Evolutionary conservation across 1,284 basidiomycete species (phyloP).

Genomic region (Cryptococcus sp.): DNA sequence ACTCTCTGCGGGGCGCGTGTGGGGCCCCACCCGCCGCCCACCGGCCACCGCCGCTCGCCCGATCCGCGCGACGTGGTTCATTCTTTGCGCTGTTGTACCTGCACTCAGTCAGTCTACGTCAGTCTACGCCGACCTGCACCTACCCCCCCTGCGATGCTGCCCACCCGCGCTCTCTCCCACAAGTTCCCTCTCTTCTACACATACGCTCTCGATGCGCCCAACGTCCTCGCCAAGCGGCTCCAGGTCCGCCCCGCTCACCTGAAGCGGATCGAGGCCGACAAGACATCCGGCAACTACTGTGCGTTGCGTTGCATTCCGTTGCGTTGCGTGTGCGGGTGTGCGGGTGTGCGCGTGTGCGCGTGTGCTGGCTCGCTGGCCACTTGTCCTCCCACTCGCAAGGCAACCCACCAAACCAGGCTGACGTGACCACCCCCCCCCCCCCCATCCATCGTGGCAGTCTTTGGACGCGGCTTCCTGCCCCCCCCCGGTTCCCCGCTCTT

Average conservation of each 20-base stretch:
- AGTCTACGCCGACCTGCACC: background rate
- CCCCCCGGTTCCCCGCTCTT: constrained; percentile 22
- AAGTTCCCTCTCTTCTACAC: constrained; percentile 39
- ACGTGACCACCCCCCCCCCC: too few species aligned
- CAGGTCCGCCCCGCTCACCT: constrained; percentile 37
- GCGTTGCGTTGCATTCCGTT: too few species aligned
- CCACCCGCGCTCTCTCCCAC: background rate
- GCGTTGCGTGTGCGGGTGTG: too few species aligned
- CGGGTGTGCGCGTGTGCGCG: too few species aligned
- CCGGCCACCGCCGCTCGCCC: too few species aligned
- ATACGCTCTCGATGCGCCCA: constrained; percentile 38
- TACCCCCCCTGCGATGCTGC: background rate
- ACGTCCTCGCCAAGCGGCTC: constrained; percentile 32
- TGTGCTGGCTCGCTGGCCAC: background rate
- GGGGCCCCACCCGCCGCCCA: too few species aligned
- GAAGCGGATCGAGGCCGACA: constrained; percentile 28
- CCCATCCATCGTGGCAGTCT: constrained; percentile 18
- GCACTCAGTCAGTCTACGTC: background rate
- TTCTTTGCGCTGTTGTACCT: background rate
- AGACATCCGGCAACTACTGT: constrained; percentile 17
- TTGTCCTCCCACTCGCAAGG: background rate
- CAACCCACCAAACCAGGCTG: background rate
- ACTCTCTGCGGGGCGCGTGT: too few species aligned
- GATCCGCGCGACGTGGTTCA: too few species aligned
- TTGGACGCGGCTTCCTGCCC: constrained; percentile 34